Evolutionary conservation across 108 stramenopile genomes (phyloP).

Genomic region (Discostella pseudostelligera): DNA sequence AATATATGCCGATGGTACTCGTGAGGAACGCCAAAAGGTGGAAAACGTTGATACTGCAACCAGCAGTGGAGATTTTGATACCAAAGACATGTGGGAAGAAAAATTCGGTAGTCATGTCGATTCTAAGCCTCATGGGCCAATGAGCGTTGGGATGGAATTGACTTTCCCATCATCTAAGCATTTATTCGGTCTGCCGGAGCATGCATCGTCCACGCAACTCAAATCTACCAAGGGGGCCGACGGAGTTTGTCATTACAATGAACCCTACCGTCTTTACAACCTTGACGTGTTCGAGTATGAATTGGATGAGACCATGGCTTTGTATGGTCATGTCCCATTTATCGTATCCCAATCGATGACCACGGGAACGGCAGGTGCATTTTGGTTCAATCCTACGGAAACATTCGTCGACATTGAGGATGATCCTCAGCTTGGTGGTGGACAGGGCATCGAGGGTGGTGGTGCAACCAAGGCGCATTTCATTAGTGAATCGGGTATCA

Average conservation of each 20-base stretch:
- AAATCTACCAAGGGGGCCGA: slow-evolving; percentile 75
- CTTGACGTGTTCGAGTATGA: slow-evolving; percentile 99
- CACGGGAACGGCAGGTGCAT: slow-evolving; percentile 86
- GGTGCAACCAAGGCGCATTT: slow-evolving; percentile 77
- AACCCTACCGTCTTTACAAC: slow-evolving; percentile 98
- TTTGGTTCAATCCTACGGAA: slow-evolving; percentile 99
- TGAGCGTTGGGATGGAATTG: slow-evolving; percentile 94
- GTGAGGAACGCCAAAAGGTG: slow-evolving; percentile 65
- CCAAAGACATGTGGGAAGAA: slow-evolving; percentile 93
- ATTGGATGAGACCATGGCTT: slow-evolving; percentile 96
- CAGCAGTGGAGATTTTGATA: slow-evolving; percentile 51
- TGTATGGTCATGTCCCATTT: slow-evolving; percentile 96
- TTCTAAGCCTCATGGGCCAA: slow-evolving; percentile 89
- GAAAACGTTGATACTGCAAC: neutral
- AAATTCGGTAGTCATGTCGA: slow-evolving; percentile 89
- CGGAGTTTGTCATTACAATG: slow-evolving; percentile 70
- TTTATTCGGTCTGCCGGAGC: slow-evolving; percentile 97
- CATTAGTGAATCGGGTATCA: slow-evolving; percentile 93
- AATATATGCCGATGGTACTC: slow-evolving; percentile 85
- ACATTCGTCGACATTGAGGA: slow-evolving; percentile 95
- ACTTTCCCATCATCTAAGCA: slow-evolving; percentile 77
- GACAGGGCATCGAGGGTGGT: slow-evolving; percentile 20
- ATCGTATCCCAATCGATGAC: slow-evolving; percentile 69
- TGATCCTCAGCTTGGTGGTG: slow-evolving; percentile 8
- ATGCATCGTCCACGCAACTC: slow-evolving; percentile 88